Conservation (phyloP, 805 yeast genomes). For the Ogataea ramenticola region DNA sequence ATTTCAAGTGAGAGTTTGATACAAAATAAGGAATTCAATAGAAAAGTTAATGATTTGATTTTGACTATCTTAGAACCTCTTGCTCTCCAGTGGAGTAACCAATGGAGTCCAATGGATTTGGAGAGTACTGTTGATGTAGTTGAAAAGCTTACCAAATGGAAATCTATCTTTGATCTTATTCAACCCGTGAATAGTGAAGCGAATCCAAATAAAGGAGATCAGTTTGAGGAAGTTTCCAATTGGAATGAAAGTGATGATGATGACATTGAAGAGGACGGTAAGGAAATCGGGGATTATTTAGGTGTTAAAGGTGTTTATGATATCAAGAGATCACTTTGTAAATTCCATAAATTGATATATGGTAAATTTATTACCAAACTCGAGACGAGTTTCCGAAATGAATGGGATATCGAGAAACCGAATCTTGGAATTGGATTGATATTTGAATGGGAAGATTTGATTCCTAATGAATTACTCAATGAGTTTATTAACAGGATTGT, state of each 20-base stretch:
- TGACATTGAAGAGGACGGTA: neutral
- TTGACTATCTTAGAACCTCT: slow-evolving; percentile 17
- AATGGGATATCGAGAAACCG: slow-evolving; percentile 34
- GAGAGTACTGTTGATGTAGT: slow-evolving; percentile 20
- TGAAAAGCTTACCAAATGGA: slow-evolving; percentile 24
- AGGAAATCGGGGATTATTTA: neutral
- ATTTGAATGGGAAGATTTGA: slow-evolving; percentile 29
- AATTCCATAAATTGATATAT: neutral
- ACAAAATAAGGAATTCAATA: slow-evolving; percentile 4
- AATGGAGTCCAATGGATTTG: slow-evolving; percentile 33
- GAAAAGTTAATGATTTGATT: slow-evolving; percentile 8
- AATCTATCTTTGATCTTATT: slow-evolving; percentile 3
- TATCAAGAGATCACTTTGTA: no score
- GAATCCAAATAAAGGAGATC: no score
- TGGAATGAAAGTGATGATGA: neutral
- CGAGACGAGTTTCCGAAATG: slow-evolving; percentile 12
- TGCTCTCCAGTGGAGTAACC: slow-evolving; percentile 11
- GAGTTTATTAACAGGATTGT: slow-evolving; percentile 25
- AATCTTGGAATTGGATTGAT: slow-evolving; percentile 31
- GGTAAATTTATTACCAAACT: slow-evolving; percentile 9
- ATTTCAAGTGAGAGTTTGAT: neutral
- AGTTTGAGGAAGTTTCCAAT: no score
- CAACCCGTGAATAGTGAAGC: no score
- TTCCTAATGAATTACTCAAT: slow-evolving; percentile 23
- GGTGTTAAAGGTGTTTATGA: no score